phyloP scores from a whole-genome alignment of 2,329 filamentous ascomycete genomes.

The Xylariaceae sp. region DNA sequence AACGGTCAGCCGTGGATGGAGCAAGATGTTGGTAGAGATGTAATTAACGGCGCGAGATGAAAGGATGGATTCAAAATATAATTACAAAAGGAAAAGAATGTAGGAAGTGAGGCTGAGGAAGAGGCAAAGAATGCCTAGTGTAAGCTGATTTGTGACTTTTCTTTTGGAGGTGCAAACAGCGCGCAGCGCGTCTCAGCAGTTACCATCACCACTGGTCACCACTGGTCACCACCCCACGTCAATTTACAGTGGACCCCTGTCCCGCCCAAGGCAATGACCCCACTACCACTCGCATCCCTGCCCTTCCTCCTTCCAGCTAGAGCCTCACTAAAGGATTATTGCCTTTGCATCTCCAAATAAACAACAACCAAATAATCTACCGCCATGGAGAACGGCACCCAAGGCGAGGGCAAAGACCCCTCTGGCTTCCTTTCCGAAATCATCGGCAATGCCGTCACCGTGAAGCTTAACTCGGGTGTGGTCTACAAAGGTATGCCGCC shows the following conservation, averaged over 20 bases:
- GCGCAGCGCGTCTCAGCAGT: too few species aligned
- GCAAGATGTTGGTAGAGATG: not conserved
- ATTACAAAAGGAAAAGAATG: not conserved
- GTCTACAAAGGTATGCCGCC: slow-evolving; percentile 79
- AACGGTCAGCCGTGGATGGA: not conserved
- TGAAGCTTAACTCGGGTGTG: slow-evolving; percentile 98
- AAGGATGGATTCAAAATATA: not conserved
- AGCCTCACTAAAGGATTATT: too few species aligned
- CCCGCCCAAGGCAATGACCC: too few species aligned
- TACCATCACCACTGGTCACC: too few species aligned
- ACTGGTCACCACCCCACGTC: too few species aligned
- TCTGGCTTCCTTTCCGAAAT: slow-evolving; percentile 92
- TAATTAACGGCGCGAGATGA: not conserved
- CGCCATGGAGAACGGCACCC: slow-evolving; percentile 71
- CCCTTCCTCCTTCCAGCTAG: not conserved
- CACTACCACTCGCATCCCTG: too few species aligned
- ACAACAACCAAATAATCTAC: not conserved
- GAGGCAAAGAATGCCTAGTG: too few species aligned
- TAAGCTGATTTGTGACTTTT: too few species aligned
- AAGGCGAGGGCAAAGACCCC: slow-evolving; percentile 80
- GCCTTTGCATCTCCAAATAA: not conserved
- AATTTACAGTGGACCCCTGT: too few species aligned
- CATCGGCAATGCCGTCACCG: slow-evolving; percentile 87
- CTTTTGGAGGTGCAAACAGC: too few species aligned
- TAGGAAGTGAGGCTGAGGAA: not conserved